phyloP scores from a whole-genome alignment of 169 alveolate genomes.

The Plasmodium falciparum region DNA sequence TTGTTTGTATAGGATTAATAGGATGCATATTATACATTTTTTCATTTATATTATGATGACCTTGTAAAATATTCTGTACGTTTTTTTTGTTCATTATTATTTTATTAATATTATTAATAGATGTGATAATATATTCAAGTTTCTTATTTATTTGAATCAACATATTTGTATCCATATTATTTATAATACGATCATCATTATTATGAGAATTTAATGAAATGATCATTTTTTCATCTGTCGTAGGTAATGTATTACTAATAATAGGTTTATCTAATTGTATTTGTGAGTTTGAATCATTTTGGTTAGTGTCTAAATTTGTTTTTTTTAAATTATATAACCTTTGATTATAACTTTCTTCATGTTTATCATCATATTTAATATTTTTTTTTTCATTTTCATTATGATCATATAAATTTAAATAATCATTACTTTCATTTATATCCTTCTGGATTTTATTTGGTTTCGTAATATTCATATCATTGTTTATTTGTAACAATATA shows the following conservation, averaged over 20 bases:
- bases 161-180: background rate
- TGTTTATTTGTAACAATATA: conserved; percentile 47
- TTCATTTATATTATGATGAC: too few species aligned
- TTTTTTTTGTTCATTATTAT: conserved; percentile 5
- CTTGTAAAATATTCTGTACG: too few species aligned
- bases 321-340: background rate
- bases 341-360: background rate
- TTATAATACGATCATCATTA: background rate
- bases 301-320: background rate
- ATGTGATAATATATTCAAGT: conserved; percentile 52
- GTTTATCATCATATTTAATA: background rate
- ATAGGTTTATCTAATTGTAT: background rate
- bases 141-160: conserved; percentile 42
- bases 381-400: conserved; percentile 16
- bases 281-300: background rate
- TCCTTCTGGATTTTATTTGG: conserved; percentile 19
- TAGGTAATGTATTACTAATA: background rate
- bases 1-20: background rate
- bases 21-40: background rate
- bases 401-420: conserved; percentile 41
- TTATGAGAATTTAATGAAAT: background rate
- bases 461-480: conserved; percentile 17
- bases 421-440: conserved; percentile 20
- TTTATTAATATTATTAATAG: conserved; percentile 61
- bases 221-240: background rate